Evolutionary conservation across 2,329 filamentous ascomycete genomes (phyloP).

Genomic region (Keithomyces neogunnii): DNA sequence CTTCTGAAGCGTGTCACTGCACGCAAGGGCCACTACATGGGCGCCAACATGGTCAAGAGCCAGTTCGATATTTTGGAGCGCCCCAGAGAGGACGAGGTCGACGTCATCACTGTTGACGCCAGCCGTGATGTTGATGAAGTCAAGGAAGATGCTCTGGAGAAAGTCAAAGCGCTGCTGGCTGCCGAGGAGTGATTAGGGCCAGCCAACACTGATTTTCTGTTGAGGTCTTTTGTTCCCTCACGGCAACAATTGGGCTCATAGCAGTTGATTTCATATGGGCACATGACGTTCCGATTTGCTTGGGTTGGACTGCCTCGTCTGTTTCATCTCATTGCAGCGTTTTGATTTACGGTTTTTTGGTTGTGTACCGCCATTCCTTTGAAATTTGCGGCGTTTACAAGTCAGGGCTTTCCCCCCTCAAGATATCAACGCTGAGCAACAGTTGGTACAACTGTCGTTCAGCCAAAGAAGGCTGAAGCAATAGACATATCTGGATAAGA

Average conservation of each 20-base stretch:
- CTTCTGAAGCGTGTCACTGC: slow-evolving; percentile 67
- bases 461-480: not conserved
- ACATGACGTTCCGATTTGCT: not conserved
- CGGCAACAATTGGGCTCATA: not conserved
- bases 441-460: not conserved
- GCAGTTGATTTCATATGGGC: not conserved
- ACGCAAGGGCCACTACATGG: slow-evolving; percentile 88
- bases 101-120: slow-evolving; percentile 66
- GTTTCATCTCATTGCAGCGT: not conserved
- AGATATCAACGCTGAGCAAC: not conserved
- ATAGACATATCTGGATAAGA: not conserved
- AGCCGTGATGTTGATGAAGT: slow-evolving; percentile 51
- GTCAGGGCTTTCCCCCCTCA: not conserved
- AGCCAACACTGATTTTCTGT: too few relatives aligned
- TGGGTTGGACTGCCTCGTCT: not conserved
- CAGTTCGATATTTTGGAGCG: slow-evolving; percentile 85
- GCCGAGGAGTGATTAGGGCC: slow-evolving; percentile 10
- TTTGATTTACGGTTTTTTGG: not conserved
- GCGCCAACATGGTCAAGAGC: slow-evolving; percentile 87
- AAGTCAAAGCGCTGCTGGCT: slow-evolving; percentile 44
- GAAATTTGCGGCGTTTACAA: not conserved
- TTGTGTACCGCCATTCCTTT: not conserved
- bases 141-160: slow-evolving; percentile 48
- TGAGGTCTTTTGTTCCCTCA: not conserved
- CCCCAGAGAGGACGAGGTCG: slow-evolving; percentile 60